A percentile compares a stretch with the other conserved stretches of the same genome.
These are phyloP conservation scores for Trichosanthes truncata DNA, from an alignment of 306 rosid species.

Conservation along the genomic window DNA sequence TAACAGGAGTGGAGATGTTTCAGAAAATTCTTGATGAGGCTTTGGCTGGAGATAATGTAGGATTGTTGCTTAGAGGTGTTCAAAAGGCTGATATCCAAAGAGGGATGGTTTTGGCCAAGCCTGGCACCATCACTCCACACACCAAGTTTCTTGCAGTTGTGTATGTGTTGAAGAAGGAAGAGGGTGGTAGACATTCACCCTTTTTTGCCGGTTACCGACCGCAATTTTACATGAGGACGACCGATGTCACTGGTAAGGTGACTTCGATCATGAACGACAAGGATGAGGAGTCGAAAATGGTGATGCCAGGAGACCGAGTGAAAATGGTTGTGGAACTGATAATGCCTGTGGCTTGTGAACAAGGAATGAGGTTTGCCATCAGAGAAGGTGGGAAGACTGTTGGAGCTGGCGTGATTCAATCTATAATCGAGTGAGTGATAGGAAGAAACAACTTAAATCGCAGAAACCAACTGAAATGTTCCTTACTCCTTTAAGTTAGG, in stretches of 20 bases:
- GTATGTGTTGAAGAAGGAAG: slow-evolving; percentile 87
- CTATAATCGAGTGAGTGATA: slow-evolving; percentile 49
- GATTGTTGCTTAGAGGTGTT: slow-evolving; percentile 72
- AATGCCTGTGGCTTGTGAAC: slow-evolving; percentile 82
- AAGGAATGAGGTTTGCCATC: slow-evolving; percentile 90
- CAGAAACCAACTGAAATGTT: slow-evolving; percentile 6
- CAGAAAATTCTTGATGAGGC: slow-evolving; percentile 83
- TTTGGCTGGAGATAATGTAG: slow-evolving; percentile 82
- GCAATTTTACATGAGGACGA: slow-evolving; percentile 88
- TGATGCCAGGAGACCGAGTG: slow-evolving; percentile 86
- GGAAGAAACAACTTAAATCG: not conserved
- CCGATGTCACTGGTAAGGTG: slow-evolving; percentile 80
- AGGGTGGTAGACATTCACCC: slow-evolving; percentile 83
- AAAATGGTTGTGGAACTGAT: slow-evolving; percentile 76
- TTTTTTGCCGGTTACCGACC: slow-evolving; percentile 74
- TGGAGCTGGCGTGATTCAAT: slow-evolving; percentile 83
- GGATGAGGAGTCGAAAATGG: slow-evolving; percentile 93
- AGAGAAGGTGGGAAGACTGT: slow-evolving; percentile 93
- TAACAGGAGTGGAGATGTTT: slow-evolving; percentile 86
- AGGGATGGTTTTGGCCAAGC: slow-evolving; percentile 91
- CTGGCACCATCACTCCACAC: slow-evolving; percentile 73
- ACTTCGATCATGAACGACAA: slow-evolving; percentile 63
- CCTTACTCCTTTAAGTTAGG: slow-evolving; percentile 23
- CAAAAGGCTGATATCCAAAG: slow-evolving; percentile 80
- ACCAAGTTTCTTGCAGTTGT: slow-evolving; percentile 76